Base-by-base conservation (phyloP, 129 eudicot species). In the Centrapalus pauciflorus region DNA sequence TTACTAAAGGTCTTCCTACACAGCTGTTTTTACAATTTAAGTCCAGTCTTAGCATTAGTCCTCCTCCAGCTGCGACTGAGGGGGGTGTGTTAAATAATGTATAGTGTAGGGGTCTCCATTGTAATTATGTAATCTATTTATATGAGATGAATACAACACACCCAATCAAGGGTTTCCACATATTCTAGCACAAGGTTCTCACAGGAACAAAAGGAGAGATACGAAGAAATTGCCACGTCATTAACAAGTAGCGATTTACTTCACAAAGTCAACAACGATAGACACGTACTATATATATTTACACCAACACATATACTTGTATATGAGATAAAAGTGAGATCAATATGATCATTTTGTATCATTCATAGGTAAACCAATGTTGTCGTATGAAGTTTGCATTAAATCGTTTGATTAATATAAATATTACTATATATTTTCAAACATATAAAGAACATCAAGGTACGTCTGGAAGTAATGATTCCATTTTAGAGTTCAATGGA, bases 141-240 rank as follows among this genome's bases (percentile, higher is more conserved):
- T n/a, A n/a, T n/a, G n/a, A n/a, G n/a, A n/a, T n/a, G n/a, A n/a
- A n/a, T n/a, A n/a, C n/a, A n/a, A n/a, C n/a, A n/a, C n/a, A n/a
- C n/a, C n/a, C n/a, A n/a, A n/a, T n/a, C n/a, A n/a, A n/a, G n/a
- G n/a, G n/a, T n/a, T n/a, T n/a, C n/a, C n/a, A n/a, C n/a, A n/a
- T n/a, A n/a, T n/a, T n/a, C n/a, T n/a, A n/a, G n/a, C n/a, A n/a
- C n/a, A n/a, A n/a, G 71, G 89, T 92, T 59, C 71, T 92, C 55
- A 92, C 90, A 0, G 95, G 96, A 45, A 58, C 54, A 2, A 70
- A 71, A 4, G 98, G 98, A 19, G 85, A 88, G 76, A 81, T 92
- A 25, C 75, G 98, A 40, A 49, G 3, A 11, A 72, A 85, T 55
- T 92, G 96, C 14, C 81, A 77, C 13, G 71, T 67, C 43, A 60